A percentile compares a stretch with the other conserved stretches of the same genome.
Evolutionary conservation across 2,329 filamentous ascomycete species (phyloP).

Genomic region (Nakataea oryzae): DNA sequence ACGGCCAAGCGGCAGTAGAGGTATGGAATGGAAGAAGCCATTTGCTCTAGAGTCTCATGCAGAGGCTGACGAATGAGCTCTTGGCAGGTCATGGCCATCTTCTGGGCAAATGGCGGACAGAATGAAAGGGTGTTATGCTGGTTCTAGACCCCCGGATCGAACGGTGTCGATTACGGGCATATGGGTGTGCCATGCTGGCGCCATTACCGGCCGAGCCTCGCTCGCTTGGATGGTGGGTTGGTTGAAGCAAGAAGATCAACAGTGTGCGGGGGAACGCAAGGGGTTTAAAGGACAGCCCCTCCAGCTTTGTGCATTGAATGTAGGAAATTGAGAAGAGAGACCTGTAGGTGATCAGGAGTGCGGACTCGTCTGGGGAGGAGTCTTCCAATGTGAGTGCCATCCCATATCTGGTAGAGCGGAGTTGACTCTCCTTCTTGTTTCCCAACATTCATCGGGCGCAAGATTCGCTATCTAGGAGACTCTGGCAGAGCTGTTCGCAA

Average conservation of each 20-base stretch:
- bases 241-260: no score
- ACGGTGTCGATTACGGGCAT: no score
- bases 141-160: no score
- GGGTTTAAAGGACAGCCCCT: not conserved
- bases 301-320: not conserved
- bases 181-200: no score
- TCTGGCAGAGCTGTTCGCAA: not conserved
- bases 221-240: no score
- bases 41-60: not conserved
- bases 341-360: not conserved
- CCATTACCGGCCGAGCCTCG: no score
- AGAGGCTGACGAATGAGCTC: not conserved
- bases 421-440: not conserved
- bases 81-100: not conserved
- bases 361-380: not conserved
- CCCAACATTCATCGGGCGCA: not conserved
- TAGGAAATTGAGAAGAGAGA: not conserved
- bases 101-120: no score
- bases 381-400: not conserved
- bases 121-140: no score
- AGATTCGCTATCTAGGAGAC: not conserved
- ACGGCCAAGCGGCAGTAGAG: not conserved
- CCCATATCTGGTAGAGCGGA: not conserved
- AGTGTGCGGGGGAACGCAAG: no score
- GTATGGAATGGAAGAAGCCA: not conserved